A percentile compares a stretch with the other conserved stretches of the same genome.
Conservation (phyloP, 495 filamentous ascomycete species). For the Apodospora peruviana region DNA sequence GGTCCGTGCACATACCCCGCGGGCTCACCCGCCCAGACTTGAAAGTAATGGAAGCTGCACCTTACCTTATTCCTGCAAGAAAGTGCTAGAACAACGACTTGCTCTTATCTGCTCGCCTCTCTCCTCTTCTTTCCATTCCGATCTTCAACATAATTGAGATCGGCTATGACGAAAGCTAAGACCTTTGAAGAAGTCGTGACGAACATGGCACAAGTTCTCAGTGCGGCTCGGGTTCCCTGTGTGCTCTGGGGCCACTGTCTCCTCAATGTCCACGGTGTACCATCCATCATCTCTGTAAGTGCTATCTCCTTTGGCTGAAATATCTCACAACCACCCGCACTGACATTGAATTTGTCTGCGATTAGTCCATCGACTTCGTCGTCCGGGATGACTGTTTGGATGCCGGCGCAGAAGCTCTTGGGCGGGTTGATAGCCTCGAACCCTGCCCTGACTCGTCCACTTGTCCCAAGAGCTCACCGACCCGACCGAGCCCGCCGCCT, state of each 20-base stretch:
- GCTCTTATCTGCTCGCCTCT: no score
- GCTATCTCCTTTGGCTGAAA: no score
- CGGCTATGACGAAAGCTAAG: no score
- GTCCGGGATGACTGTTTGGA: not conserved
- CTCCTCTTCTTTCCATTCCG: no score
- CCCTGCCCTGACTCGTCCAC: not conserved
- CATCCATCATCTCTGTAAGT: not conserved
- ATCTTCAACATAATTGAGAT: no score
- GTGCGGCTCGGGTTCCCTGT: not conserved
- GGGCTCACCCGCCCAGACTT: no score
- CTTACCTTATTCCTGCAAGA: no score
- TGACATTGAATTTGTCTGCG: not conserved
- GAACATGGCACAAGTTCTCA: not conserved
- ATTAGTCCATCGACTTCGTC: conserved; percentile 1
- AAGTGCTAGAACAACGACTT: no score
- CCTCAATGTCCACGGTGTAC: not conserved
- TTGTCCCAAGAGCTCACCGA: not conserved
- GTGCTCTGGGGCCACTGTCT: not conserved
- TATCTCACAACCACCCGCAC: no score
- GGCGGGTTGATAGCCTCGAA: not conserved
- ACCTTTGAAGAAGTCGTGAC: no score
- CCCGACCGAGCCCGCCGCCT: not conserved
- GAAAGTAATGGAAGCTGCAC: no score
- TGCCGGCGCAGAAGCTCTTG: not conserved
- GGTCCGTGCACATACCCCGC: no score